These are phyloP conservation scores for Meredithiella fracta DNA, from an alignment of 2,329 filamentous ascomycete genomes.

Conservation along the genomic window DNA sequence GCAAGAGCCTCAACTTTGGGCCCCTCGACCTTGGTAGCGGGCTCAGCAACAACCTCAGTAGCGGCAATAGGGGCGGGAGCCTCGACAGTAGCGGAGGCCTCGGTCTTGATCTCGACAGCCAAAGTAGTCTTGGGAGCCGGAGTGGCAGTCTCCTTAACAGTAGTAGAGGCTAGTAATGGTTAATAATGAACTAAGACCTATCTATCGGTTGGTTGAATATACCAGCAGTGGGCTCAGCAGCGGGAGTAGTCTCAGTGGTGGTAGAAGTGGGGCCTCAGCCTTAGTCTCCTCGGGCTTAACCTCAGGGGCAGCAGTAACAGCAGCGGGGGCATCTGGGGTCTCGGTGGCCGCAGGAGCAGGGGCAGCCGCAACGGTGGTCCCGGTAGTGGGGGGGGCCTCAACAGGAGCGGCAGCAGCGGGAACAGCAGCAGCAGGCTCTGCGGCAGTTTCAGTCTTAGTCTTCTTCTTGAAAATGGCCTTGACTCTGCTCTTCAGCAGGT, in stretches of 20 bases:
- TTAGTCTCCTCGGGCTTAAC: conserved; percentile 19
- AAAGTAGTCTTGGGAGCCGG: conserved; percentile 13
- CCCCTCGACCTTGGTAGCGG: conserved; percentile 17
- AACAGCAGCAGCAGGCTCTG: conserved; percentile 17
- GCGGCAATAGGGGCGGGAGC: conserved; percentile 6
- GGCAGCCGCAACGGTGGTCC: conserved; percentile 9
- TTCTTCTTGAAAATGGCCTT: conserved; percentile 37
- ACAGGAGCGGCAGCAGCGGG: conserved; percentile 16
- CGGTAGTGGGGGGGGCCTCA: conserved; percentile 15
- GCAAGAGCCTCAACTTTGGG: conserved; percentile 12
- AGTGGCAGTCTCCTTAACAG: conserved; percentile 17
- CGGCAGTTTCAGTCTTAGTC: conserved; percentile 14
- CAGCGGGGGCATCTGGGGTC: neutral
- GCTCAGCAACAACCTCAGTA: conserved; percentile 6
- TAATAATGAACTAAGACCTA: too few species aligned
- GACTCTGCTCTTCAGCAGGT: conserved; percentile 40
- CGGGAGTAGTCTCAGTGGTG: conserved; percentile 9
- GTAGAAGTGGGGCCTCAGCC: conserved; percentile 12
- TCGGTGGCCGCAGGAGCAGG: neutral
- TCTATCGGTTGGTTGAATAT: too few species aligned
- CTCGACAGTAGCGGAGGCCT: conserved; percentile 7
- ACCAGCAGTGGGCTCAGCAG: conserved; percentile 7
- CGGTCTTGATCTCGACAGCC: conserved; percentile 14
- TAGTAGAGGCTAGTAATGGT: neutral
- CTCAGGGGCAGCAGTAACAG: conserved; percentile 11